These are phyloP conservation scores for Ulota crispa DNA, from an alignment of 225 moss, liverwort and hornwort genomes.

Conservation along the genomic window DNA sequence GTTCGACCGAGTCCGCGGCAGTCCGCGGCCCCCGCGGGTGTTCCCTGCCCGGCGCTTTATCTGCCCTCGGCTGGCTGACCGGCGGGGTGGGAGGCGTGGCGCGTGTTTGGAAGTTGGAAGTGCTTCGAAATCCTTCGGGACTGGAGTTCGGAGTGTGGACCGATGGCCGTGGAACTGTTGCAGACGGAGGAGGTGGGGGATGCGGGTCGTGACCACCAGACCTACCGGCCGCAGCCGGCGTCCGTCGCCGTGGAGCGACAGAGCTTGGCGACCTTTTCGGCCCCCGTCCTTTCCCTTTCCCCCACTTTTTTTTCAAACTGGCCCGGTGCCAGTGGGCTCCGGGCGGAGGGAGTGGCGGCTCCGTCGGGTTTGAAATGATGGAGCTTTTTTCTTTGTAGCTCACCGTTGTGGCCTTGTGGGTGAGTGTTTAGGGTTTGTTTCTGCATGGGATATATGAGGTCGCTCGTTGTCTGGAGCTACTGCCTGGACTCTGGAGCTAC, in stretches of 20 bases:
- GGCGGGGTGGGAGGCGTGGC: rapidly evolving
- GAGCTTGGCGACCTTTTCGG: background rate
- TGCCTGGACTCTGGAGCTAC: too few species aligned
- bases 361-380: background rate
- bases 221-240: too few species aligned
- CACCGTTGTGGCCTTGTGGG: conserved; percentile 4
- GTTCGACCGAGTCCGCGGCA: background rate
- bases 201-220: too few species aligned
- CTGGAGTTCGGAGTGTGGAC: too few species aligned
- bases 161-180: too few species aligned
- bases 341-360: background rate
- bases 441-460: too few species aligned
- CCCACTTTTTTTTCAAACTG: conserved; percentile 24
- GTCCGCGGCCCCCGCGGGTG: too few species aligned
- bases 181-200: too few species aligned
- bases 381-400: background rate
- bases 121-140: too few species aligned
- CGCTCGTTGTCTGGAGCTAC: background rate
- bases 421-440: background rate
- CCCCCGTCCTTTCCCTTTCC: background rate
- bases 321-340: too few species aligned
- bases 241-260: too few species aligned
- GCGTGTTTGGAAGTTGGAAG: too few species aligned
- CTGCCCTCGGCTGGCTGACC: background rate
- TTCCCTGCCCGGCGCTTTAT: background rate